Base-by-base conservation (phyloP, 768 basidiomycete species). In the Rubroboletus pulcherrimus region DNA sequence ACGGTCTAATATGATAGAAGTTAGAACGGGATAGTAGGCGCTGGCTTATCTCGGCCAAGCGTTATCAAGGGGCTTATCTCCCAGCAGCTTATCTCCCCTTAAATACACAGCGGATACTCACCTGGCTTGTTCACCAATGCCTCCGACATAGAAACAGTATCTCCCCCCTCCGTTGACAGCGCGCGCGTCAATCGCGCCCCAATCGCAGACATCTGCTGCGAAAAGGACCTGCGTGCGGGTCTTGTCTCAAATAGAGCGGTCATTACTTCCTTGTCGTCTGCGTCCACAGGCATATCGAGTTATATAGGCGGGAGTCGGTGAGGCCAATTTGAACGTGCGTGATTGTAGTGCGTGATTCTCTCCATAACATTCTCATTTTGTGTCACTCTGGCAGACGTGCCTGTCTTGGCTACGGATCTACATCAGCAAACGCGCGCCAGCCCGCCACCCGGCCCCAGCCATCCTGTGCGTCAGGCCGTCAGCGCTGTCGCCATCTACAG, bases 61-160 rank as follows among this genome's bases (percentile, higher is more conserved):
- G 59, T 62, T 63, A 63, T 63, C 37, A 24, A 51, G 52, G 56
- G 57, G 52, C 54, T 66, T 66, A 65, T 61, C 61, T 56, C 19
- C 24, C 6, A 12, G 19, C 15, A 5, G 59, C 60, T 64, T 64
- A 64, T 64, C 63, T 59, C 35, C 41, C 49, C 24, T 59, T 57
- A 57, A 57, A 56, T 58, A 60, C 17, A 2, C 14, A 11, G 19
- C 0, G 17, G 19, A 40, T 0, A 41, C 65, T 57, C 9, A 64
- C 64, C 42, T 48, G 43, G 49, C 37, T 64, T 64, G 58, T 45
- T 17, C 30, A 64, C 19, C 53, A 63, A 53, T 30, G 56, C n/a
- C 39, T 55, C 62, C 4, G 51, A 31, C 37, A 53, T 33, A 4
- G 60, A 62, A 3, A 1, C 2, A 2, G 33, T 29, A 2, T 57